These are phyloP conservation scores for Hyparrhenia diplandra DNA, from an alignment of 176 grass and related monocot genomes.

Conservation along the genomic window DNA sequence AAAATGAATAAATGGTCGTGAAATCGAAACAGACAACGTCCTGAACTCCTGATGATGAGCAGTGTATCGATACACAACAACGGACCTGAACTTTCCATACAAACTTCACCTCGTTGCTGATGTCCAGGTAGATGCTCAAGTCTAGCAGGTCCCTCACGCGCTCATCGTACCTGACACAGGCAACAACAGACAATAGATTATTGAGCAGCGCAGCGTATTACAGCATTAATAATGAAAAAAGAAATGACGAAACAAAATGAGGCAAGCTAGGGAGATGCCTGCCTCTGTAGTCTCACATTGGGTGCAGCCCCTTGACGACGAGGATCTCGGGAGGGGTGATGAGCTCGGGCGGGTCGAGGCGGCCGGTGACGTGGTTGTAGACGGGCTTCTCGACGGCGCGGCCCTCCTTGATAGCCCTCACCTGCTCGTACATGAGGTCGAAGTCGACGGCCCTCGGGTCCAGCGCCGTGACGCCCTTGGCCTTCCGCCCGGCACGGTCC, in stretches of 20 bases:
- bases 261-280: neutral
- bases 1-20: neutral
- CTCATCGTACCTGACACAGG: slow-evolving; percentile 32
- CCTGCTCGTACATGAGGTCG: slow-evolving; percentile 71
- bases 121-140: slow-evolving; percentile 95
- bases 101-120: slow-evolving; percentile 82
- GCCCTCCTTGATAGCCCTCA: slow-evolving; percentile 55
- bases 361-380: slow-evolving; percentile 61
- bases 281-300: slow-evolving; percentile 32
- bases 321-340: slow-evolving; percentile 60
- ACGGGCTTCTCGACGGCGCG: slow-evolving; percentile 57
- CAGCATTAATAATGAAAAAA: neutral
- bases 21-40: neutral
- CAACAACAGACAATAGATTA: no score
- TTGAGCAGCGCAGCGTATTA: neutral
- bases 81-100: slow-evolving; percentile 97
- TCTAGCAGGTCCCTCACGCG: slow-evolving; percentile 88
- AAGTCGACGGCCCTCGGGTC: slow-evolving; percentile 46
- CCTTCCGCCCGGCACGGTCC: slow-evolving; percentile 53
- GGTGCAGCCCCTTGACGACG: slow-evolving; percentile 54
- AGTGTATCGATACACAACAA: neutral
- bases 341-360: slow-evolving; percentile 53
- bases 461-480: slow-evolving; percentile 46
- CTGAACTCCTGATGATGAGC: neutral
- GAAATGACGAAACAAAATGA: slow-evolving; percentile 13